Percentiles rank a stretch among this genome's conserved stretches.
Evolutionary conservation across 2,329 filamentous ascomycete genomes (phyloP).

Genomic region (Rutstroemia sp.): DNA sequence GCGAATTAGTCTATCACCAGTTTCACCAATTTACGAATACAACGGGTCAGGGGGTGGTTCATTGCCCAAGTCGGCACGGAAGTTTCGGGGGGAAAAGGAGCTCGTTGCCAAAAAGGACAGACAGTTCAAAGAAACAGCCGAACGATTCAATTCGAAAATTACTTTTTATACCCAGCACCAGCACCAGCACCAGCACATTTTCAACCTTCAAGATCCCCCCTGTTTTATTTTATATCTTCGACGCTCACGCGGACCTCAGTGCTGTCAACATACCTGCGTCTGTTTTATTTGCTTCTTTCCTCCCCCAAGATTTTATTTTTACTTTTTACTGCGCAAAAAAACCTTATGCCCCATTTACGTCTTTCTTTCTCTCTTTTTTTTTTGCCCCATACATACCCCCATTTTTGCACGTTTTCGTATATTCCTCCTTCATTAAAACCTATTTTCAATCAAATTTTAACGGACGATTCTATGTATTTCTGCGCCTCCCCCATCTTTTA

Average conservation of each 20-base stretch:
- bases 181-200: background rate
- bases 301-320: background rate
- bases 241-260: constrained; percentile 4
- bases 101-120: background rate
- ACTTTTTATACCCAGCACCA: constrained; percentile 6
- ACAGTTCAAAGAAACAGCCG: background rate
- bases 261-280: background rate
- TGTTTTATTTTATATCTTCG: constrained; percentile 1
- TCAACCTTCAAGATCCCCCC: background rate
- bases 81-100: too few species aligned
- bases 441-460: background rate
- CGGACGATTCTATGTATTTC: background rate
- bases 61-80: too few species aligned
- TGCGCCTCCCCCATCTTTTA: too few species aligned
- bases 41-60: too few species aligned
- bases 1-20: too few species aligned
- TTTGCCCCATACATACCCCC: background rate
- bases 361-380: background rate
- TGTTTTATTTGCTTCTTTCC: background rate
- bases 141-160: background rate
- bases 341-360: background rate
- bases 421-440: background rate
- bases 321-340: background rate
- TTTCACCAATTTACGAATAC: too few species aligned
- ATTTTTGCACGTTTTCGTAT: background rate